Base-by-base conservation (phyloP, 2,329 filamentous ascomycete species). In the Hymenoscyphus fraxineus region DNA sequence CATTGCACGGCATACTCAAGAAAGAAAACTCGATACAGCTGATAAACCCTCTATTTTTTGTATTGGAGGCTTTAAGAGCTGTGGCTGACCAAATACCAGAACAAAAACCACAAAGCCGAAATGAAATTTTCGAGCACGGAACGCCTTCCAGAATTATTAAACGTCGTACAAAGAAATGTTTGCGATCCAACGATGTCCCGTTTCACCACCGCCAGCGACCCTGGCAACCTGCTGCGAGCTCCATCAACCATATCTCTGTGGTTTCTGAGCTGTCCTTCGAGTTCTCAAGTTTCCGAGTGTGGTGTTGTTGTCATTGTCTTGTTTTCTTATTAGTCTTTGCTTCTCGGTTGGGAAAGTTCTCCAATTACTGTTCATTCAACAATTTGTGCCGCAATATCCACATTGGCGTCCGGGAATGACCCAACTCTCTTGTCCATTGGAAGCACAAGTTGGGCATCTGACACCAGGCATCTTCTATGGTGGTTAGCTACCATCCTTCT, bases 401-500 rank as follows among this genome's bases (percentile, higher is more conserved):
- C 83, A 85, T 60, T 76, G 76, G 64, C 80, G 79, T 61, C 83
- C 83, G 39, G 81, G 82, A 66, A 84, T 82, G 31, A 85, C 83
- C 83, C 83, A 85, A 55, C 82, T 80, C 70, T 84, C 83, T 66
- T 80, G 77, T 65, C 83, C 83, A 57, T 77, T 75, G 54, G 75
- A 72, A 60, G 78, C 77, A 69, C 83, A 85, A 4, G 78, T 83
- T 58, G 82, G 81, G 72, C 83, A 85, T 69, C 78, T 77, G 32
- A 83, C 81, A 10, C 83, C 83, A 4, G 82, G 79, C 65, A 83
- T 78, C 73, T 78, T 78, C 72, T 51, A 51, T 51, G 44, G n/a
- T 51, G 6, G 22, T 51, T n/a, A 51, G 44, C 44, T 1, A 22
- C 7, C 19, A 51, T 51, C n/a, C 19, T 51, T 51, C 6, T 10